Conservation (phyloP, 176 grass and related monocot species). For the Metroxylon sagu region DNA sequence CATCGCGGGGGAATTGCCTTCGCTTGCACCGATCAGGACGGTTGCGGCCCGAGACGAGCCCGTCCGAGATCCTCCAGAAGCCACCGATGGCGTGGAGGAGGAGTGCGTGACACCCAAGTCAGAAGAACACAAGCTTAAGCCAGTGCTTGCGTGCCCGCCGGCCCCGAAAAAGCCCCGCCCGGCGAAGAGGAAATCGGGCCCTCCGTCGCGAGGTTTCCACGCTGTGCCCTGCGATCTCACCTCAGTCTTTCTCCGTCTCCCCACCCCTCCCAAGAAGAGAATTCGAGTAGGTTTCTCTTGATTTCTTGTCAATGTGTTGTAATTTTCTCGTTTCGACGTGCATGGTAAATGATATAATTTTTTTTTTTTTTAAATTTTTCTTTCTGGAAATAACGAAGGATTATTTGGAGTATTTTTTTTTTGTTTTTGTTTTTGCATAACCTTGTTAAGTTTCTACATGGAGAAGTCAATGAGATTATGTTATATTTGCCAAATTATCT, state of each 20-base stretch:
- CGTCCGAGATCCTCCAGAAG: neutral
- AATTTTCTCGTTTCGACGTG: too few species aligned
- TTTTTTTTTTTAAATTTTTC: too few species aligned
- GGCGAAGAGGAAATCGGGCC: constrained; percentile 11
- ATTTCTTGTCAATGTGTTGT: neutral
- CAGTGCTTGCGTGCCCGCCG: constrained; percentile 14
- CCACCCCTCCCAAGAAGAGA: constrained; percentile 18
- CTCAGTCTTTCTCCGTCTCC: constrained; percentile 14
- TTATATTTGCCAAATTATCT: too few species aligned
- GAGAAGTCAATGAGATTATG: too few species aligned
- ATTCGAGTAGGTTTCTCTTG: neutral
- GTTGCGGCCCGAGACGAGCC: neutral
- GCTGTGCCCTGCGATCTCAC: constrained; percentile 17
- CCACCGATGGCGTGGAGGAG: neutral
- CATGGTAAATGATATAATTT: too few species aligned
- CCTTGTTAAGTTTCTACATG: too few species aligned
- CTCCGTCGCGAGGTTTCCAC: neutral
- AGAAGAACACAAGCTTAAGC: constrained; percentile 24
- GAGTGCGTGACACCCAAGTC: constrained; percentile 28
- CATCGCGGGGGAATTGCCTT: too few species aligned
- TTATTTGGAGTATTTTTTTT: too few species aligned
- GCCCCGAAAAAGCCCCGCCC: constrained; percentile 10
- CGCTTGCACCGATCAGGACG: neutral
- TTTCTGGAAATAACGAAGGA: too few species aligned
- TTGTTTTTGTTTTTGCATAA: too few species aligned